Base-by-base conservation (phyloP, 2,329 filamentous ascomycete genomes). In the Leptographium wingfieldii region DNA sequence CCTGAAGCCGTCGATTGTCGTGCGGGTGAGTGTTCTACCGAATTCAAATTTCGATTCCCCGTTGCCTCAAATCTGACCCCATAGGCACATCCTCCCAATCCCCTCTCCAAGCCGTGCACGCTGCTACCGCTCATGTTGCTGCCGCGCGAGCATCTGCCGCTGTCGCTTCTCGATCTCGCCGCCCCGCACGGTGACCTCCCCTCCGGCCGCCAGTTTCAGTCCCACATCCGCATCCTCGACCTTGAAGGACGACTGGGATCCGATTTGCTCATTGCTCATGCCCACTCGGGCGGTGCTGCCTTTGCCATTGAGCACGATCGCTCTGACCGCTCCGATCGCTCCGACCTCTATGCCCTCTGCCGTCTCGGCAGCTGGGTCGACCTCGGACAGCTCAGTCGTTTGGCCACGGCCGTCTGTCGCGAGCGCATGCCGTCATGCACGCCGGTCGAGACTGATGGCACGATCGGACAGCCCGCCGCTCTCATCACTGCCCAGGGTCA, bases 341-440 rank as follows among this genome's bases (percentile, higher is more conserved):
- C 73, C 55, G 79, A 79, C 0, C 74, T 86, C 3, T 92, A 88
- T 69, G 80, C 82, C 12, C 69, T 90, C 31, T 91, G 85, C 70
- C 84, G 81, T 66, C 73, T 94, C 52, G 85, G 82, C 2, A 71
- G 74, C 25, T 89, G 86, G 85, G 77, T 88, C 27, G 80, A 84
- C 62, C 68, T 86, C 57, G 76, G 79, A 43, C 72, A 76, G 7
- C 73, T 91, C 33, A 72, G 72, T 29, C 68, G 70, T 12, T 70
- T 75, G 48, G 80, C 82, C 48, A 81, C 79, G 0, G 77, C 74
- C 2, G 73, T 74, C 16, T 77, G 72, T 62, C 66, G 52, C 56
- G 67, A 71, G 54, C 67, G 70, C 10, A 63, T 70, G 56, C 65
- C 65, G 3, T 19, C 58, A 11, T 5, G 48, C 54, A 16, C 49